A percentile compares a stretch with the other conserved stretches of the same genome.
Conservation (phyloP, 1,284 basidiomycete species). For the Trichosporon sp. region DNA sequence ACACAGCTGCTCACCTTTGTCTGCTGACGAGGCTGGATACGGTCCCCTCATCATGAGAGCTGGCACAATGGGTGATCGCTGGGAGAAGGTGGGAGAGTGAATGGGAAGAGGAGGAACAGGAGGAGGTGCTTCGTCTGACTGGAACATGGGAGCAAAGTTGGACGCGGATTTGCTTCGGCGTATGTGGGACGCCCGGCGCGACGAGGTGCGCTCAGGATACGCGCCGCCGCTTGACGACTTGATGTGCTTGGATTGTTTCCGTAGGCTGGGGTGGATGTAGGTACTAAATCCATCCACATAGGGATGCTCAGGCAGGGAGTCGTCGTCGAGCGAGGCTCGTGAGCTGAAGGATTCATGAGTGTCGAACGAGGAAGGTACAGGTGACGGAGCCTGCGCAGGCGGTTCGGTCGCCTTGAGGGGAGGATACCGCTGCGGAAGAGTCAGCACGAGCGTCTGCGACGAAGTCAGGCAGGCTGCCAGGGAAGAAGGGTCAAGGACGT, state of each 20-base stretch:
- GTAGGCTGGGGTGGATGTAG: conserved; percentile 18
- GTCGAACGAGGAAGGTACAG: conserved; percentile 17
- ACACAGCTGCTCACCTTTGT: neutral
- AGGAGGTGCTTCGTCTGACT: conserved; percentile 1
- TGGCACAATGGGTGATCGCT: conserved; percentile 3
- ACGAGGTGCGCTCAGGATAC: conserved; percentile 2
- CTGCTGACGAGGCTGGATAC: neutral
- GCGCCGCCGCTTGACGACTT: conserved; percentile 16
- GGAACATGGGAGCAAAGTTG: conserved; percentile 18
- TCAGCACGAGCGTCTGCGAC: neutral
- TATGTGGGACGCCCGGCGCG: neutral
- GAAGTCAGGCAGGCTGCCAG: neutral
- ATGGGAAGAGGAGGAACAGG: conserved; percentile 14
- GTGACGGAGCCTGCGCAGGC: conserved; percentile 2
- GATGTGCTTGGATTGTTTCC: conserved; percentile 14
- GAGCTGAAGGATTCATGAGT: neutral
- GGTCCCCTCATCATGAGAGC: conserved; percentile 13
- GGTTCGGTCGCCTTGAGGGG: conserved; percentile 3
- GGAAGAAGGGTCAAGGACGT: neutral
- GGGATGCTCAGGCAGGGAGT: neutral
- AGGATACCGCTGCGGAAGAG: conserved; percentile 5
- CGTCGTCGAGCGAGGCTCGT: conserved; percentile 2
- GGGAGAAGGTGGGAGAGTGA: neutral
- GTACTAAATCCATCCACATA: conserved; percentile 20
- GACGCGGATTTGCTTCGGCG: conserved; percentile 12